Evolutionary conservation across 129 eudicot genomes (phyloP).

Genomic region (Flaveria brownii): DNA sequence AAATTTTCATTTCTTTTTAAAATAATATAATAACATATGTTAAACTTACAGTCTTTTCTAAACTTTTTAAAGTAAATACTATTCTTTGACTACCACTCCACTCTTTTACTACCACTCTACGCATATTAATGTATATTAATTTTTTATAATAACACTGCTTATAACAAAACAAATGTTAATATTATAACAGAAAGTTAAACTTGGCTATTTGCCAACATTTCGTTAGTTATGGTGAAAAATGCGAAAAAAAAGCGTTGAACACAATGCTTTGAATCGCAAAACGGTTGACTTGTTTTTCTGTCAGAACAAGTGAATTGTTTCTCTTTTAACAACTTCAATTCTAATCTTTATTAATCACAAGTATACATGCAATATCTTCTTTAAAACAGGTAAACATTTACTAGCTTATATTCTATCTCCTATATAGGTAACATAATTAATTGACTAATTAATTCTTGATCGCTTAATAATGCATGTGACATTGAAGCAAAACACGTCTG

Average conservation of each 20-base stretch:
- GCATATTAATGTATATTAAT: background rate
- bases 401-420: background rate
- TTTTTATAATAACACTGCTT: no score
- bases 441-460: background rate
- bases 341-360: background rate
- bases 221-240: constrained; percentile 14
- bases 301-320: no score
- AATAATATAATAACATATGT: no score
- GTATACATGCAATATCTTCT: no score
- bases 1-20: no score
- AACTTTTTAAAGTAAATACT: no score
- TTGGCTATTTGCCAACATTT: constrained; percentile 23
- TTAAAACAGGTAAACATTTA: no score
- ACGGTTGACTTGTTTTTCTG: background rate
- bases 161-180: background rate
- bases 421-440: background rate
- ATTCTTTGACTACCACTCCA: no score
- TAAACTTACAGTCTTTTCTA: no score
- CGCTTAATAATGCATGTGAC: constrained; percentile 12
- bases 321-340: background rate
- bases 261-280: constrained; percentile 8
- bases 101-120: no score
- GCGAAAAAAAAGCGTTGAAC: constrained; percentile 17
- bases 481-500: background rate
- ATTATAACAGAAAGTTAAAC: background rate